Base-by-base conservation (phyloP, 768 basidiomycete species). In the Inosperma sp. region DNA sequence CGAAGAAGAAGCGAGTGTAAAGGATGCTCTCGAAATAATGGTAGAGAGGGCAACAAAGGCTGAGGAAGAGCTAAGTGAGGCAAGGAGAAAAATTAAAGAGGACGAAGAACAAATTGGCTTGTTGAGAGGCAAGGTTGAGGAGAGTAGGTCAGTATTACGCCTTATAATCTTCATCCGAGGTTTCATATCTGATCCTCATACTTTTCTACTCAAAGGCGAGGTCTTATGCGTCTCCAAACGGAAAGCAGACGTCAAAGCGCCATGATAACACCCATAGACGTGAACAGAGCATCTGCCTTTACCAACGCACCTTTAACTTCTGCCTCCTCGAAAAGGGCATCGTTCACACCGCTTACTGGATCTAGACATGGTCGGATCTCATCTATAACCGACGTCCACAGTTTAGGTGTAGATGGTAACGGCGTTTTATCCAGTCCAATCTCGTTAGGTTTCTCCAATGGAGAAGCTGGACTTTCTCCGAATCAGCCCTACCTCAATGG, bases 201-300 rank as follows among this genome's bases (percentile, higher is more conserved):
- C 33, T 46, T 34, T 47, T 36, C 49, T 22, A 43, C 4, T 47
- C 13, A 17, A 62, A 89, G 89, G 59, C 85, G 89, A 37, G 90
- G 88, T 21, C 74, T 93, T 45, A 93, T 93, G 90, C 80, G 87
- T 14, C 74, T 93, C 7, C 90, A 93, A 63, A 81, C 82, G 7
- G 88, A 93, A 65, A 86, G 72, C 58, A 74, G 83, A 48, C 75
- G 87, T 23, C 76, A 80, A 56, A 84, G 83, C 62, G n/a, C n/a
- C n/a, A n/a, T n/a, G n/a, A 70, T 73, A 47, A 71, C 69, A 12
- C 69, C 78, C 12, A 64, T 83, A 29, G 87, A 88, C 59, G 54
- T 84, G 23, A 74, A 77, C 17, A 73, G 83, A 5, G 76, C 81
- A 13, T 49, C 65, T 63, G 17, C 67, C 62, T 13, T 61, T 68